Percentiles rank a stretch among this genome's conserved stretches.
Conservation (phyloP, 2,329 filamentous ascomycete species). For the Domatiomyces catenatus region DNA sequence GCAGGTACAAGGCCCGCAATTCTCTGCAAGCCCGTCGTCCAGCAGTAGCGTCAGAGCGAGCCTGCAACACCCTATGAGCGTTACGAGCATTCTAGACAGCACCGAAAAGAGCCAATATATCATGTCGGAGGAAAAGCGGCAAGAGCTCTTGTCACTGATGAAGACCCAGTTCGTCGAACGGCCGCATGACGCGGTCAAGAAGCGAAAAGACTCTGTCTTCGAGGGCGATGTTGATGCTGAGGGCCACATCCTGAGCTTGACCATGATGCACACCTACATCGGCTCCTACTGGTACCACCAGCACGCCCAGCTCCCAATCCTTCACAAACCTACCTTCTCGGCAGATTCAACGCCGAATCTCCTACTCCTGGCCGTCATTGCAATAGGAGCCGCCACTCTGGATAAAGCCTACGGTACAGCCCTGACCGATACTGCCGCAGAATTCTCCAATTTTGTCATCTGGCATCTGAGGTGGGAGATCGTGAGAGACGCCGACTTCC, state of each 20-base stretch:
- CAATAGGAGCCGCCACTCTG: slow-evolving; percentile 77
- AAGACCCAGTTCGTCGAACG: slow-evolving; percentile 66
- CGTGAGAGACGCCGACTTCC: slow-evolving; percentile 79
- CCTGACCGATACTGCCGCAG: slow-evolving; percentile 59
- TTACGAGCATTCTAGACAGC: slow-evolving; percentile 70
- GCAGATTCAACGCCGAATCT: slow-evolving; percentile 75
- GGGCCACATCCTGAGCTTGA: slow-evolving; percentile 55
- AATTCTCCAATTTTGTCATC: slow-evolving; percentile 76
- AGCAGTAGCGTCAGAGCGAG: slow-evolving; percentile 22
- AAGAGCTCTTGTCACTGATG: slow-evolving; percentile 70
- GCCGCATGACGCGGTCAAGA: slow-evolving; percentile 56
- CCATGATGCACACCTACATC: slow-evolving; percentile 94
- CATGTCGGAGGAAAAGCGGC: slow-evolving; percentile 74
- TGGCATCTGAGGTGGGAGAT: slow-evolving; percentile 94
- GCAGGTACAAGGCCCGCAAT: slow-evolving; percentile 35
- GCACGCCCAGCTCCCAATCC: slow-evolving; percentile 81
- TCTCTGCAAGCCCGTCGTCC: slow-evolving; percentile 34
- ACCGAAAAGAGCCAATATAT: slow-evolving; percentile 57
- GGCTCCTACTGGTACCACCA: slow-evolving; percentile 90
- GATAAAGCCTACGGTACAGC: slow-evolving; percentile 66
- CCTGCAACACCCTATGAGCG: slow-evolving; percentile 67
- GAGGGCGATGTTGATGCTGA: slow-evolving; percentile 57
- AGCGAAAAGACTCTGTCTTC: slow-evolving; percentile 60
- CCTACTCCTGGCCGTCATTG: slow-evolving; percentile 74
- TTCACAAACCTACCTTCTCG: slow-evolving; percentile 87